Percentiles rank a stretch among this genome's conserved stretches.
phyloP scores from a whole-genome alignment of 345 rosid genomes.

The Luvunga scandens region DNA sequence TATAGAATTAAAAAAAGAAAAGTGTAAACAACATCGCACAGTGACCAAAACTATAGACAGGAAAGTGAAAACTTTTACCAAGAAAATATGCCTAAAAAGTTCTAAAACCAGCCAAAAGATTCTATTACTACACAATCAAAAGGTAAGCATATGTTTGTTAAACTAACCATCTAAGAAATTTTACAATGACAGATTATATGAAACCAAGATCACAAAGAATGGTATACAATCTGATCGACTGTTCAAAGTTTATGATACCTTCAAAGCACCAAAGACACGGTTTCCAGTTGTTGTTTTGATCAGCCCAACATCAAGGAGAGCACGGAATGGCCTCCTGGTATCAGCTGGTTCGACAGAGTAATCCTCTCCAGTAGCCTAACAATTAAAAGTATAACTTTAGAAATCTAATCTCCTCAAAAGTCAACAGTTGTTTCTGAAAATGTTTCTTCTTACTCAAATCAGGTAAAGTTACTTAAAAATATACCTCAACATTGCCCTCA shows the following conservation, averaged over 20 bases:
- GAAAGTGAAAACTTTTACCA: not conserved
- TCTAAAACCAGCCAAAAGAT: not conserved
- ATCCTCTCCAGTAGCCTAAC: constrained; percentile 83
- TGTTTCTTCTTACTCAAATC: not conserved
- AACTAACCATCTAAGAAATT: not conserved
- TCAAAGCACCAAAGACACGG: constrained; percentile 70
- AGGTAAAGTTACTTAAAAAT: not conserved
- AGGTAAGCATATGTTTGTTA: not conserved
- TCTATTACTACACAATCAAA: not conserved
- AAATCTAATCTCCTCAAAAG: not conserved
- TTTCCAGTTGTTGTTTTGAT: constrained; percentile 73
- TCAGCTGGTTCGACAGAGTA: constrained; percentile 77
- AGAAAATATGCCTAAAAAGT: not conserved
- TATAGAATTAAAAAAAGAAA: not conserved
- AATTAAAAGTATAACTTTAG: not conserved
- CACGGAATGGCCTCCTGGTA: constrained; percentile 74
- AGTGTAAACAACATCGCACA: not conserved
- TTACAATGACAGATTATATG: too few species aligned
- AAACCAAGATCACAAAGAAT: not conserved
- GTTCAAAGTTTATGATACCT: constrained; percentile 34
- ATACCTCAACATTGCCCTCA: constrained; percentile 71
- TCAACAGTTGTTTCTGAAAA: not conserved
- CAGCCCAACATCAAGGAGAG: constrained; percentile 83
- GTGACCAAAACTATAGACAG: too few species aligned
- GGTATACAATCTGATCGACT: not conserved